phyloP scores from a whole-genome alignment of 768 basidiomycete species.

The Macrolepiota fuliginosa region DNA sequence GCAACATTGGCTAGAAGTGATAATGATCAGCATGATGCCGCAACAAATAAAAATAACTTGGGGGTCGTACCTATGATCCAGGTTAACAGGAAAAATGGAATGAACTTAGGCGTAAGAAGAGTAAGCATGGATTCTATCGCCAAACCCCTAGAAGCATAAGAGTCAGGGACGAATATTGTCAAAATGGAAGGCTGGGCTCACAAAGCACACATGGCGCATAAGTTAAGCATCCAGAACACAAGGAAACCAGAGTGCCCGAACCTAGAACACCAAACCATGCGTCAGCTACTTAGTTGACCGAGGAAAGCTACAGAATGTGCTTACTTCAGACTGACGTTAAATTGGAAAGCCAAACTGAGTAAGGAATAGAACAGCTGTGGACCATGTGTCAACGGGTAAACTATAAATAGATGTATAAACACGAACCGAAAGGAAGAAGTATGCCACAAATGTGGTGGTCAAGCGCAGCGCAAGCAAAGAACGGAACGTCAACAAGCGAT shows the following conservation, averaged over 20 bases:
- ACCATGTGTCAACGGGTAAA: background rate
- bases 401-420: background rate
- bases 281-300: background rate
- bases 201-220: conserved; percentile 54
- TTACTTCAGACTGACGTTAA: conserved; percentile 49
- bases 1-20: conserved; percentile 49
- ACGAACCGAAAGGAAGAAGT: conserved; percentile 37
- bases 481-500: conserved; percentile 22
- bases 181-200: conserved; percentile 23
- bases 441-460: conserved; percentile 25
- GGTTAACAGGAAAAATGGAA: conserved; percentile 59
- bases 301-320: conserved; percentile 9
- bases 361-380: conserved; percentile 55
- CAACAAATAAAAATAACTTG: background rate
- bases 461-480: conserved; percentile 33
- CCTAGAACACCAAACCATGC: conserved; percentile 19
- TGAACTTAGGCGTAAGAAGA: conserved; percentile 47
- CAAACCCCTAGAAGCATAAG: conserved; percentile 42
- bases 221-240: conserved; percentile 69
- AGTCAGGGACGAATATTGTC: background rate
- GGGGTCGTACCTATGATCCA: conserved; percentile 57
- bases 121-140: conserved; percentile 60
- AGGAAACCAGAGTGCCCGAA: conserved; percentile 54
- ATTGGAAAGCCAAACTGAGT: conserved; percentile 56
- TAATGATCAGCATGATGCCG: background rate